phyloP scores from a whole-genome alignment of 805 yeast species.

The Sugiyamaella smithiae region DNA sequence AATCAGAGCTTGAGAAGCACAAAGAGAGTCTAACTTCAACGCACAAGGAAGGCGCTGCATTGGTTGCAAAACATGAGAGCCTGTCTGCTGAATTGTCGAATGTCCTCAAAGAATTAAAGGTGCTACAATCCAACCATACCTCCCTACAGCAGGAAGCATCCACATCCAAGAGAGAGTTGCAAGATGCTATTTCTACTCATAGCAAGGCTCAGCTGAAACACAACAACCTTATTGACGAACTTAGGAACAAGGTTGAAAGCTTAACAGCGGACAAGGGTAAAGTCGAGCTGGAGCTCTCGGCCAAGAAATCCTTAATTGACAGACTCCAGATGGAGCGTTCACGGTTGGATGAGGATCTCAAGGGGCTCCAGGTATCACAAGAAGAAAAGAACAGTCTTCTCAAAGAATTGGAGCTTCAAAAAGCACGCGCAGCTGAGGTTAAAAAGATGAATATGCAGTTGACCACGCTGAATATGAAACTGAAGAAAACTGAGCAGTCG shows the following conservation, averaged over 20 bases:
- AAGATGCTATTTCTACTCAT: conserved; percentile 32
- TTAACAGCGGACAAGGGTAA: conserved; percentile 14
- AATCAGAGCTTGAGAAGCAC: conserved; percentile 15
- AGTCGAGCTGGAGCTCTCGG: conserved; percentile 21
- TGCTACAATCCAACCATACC: conserved; percentile 13
- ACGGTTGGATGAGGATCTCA: conserved; percentile 10
- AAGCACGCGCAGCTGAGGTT: conserved; percentile 19
- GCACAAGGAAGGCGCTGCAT: conserved; percentile 17
- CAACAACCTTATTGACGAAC: conserved; percentile 18
- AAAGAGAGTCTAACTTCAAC: conserved; percentile 9
- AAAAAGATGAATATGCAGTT: conserved; percentile 20
- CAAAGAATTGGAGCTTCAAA: conserved; percentile 23
- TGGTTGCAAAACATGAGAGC: conserved; percentile 15
- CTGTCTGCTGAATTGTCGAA: conserved; percentile 26
- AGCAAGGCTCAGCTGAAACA: conserved; percentile 21
- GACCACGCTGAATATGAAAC: conserved; percentile 16
- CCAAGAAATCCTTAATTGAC: conserved; percentile 22
- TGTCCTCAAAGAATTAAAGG: conserved; percentile 29
- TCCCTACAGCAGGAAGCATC: conserved; percentile 45
- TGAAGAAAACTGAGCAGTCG: conserved; percentile 21
- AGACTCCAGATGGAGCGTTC: conserved; percentile 18
- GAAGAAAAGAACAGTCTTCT: conserved; percentile 18
- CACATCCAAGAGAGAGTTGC: conserved; percentile 42
- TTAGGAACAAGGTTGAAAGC: conserved; percentile 16
- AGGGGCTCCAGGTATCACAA: conserved; percentile 9